phyloP scores from a whole-genome alignment of 2,329 filamentous ascomycete species.

The Epichloe glyceriae region DNA sequence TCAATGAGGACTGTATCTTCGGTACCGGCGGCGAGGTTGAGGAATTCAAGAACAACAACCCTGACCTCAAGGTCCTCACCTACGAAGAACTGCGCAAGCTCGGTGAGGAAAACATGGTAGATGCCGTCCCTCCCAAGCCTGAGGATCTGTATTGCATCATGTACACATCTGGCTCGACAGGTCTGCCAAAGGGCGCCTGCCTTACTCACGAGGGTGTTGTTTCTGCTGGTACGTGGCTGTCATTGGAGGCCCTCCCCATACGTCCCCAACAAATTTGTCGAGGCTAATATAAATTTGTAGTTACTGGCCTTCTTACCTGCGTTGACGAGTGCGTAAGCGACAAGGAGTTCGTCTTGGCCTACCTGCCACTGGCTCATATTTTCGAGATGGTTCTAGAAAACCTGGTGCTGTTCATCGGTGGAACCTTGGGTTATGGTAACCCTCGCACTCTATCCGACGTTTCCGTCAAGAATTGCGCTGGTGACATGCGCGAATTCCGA shows the following conservation, averaged over 20 bases:
- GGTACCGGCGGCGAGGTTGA: slow-evolving; percentile 37
- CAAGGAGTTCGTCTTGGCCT: slow-evolving; percentile 71
- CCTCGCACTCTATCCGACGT: slow-evolving; percentile 76
- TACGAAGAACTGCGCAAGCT: slow-evolving; percentile 42
- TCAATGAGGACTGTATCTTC: slow-evolving; percentile 46
- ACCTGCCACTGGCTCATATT: slow-evolving; percentile 89
- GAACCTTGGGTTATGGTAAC: slow-evolving; percentile 85
- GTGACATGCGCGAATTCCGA: slow-evolving; percentile 84
- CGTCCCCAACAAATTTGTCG: not conserved
- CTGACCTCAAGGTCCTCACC: slow-evolving; percentile 39
- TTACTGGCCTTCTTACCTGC: slow-evolving; percentile 68
- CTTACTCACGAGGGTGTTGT: slow-evolving; percentile 71
- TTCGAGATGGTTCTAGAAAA: slow-evolving; percentile 96
- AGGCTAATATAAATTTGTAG: slow-evolving; percentile 15
- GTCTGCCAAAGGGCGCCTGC: slow-evolving; percentile 77
- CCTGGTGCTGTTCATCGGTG: slow-evolving; percentile 76
- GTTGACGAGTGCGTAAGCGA: slow-evolving; percentile 68
- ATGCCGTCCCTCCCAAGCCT: slow-evolving; percentile 57
- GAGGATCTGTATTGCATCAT: slow-evolving; percentile 74
- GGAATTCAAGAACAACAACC: slow-evolving; percentile 42
- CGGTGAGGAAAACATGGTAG: slow-evolving; percentile 54
- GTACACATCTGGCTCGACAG: slow-evolving; percentile 84
- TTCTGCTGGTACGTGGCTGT: slow-evolving; percentile 43
- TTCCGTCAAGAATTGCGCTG: slow-evolving; percentile 78
- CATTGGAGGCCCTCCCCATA: not conserved